Percentiles rank a stretch among this genome's conserved stretches.
Evolutionary conservation across 331 rosid species (phyloP).

Genomic region (Malus hybrid): DNA sequence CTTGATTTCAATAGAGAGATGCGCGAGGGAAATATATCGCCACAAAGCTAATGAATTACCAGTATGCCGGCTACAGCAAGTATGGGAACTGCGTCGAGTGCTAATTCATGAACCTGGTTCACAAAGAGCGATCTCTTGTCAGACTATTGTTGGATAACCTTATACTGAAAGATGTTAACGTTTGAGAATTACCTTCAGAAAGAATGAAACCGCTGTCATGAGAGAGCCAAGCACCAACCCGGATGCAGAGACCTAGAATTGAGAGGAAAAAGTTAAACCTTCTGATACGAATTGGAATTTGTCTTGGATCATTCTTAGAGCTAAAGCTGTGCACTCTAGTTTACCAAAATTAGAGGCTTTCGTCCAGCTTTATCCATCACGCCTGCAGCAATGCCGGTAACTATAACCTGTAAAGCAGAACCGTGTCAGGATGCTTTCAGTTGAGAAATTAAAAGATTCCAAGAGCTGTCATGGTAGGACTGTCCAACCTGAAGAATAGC

Average conservation of each 20-base stretch:
- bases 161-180: not conserved
- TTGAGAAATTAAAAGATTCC: not conserved
- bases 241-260: conserved; percentile 52
- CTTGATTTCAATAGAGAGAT: not conserved
- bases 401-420: conserved; percentile 41
- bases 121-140: conserved; percentile 3
- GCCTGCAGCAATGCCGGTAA: conserved; percentile 55
- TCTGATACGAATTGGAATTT: not conserved
- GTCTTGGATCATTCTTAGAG: conserved; percentile 2
- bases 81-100: conserved; percentile 45
- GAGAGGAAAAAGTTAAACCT: conserved; percentile 1
- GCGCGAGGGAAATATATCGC: not conserved
- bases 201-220: conserved; percentile 62
- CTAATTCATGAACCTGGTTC: conserved; percentile 53
- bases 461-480: not conserved
- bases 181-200: conserved; percentile 51
- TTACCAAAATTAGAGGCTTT: conserved; percentile 82
- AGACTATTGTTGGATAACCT: not conserved
- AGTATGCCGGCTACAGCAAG: conserved; percentile 72
- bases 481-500: conserved; percentile 67
- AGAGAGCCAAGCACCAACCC: conserved; percentile 64
- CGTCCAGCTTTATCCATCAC: conserved; percentile 70
- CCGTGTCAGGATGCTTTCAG: not conserved
- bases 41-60: conserved; percentile 33
- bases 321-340: not conserved